These are phyloP conservation scores for Begonia loranthoides DNA, from an alignment of 306 rosid genomes.

Conservation along the genomic window DNA sequence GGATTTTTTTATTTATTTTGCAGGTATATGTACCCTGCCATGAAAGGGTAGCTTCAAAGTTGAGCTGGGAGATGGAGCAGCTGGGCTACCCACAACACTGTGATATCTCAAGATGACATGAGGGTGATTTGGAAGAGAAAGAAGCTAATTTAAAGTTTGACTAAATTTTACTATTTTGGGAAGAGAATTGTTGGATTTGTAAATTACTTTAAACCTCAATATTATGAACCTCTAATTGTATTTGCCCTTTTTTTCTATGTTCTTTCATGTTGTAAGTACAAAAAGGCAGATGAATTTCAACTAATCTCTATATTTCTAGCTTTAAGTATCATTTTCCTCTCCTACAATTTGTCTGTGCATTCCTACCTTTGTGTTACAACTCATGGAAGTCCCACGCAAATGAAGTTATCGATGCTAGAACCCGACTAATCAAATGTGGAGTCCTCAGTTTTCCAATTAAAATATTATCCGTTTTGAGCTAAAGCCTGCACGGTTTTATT, in stretches of 20 bases:
- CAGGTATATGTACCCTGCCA: constrained; percentile 92
- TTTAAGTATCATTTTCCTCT: too few species aligned
- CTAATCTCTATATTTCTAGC: not conserved
- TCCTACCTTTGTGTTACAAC: too few species aligned
- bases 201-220: constrained; percentile 43
- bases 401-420: too few species aligned
- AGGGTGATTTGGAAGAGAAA: constrained; percentile 22
- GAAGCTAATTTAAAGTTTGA: constrained; percentile 23
- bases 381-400: too few species aligned
- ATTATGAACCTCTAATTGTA: constrained; percentile 28
- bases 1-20: not conserved
- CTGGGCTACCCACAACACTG: constrained; percentile 50
- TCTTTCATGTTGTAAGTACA: too few species aligned
- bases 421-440: too few species aligned
- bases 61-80: constrained; percentile 79
- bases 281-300: constrained; percentile 5
- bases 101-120: constrained; percentile 54
- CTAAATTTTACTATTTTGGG: constrained; percentile 17
- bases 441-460: too few species aligned
- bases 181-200: constrained; percentile 23
- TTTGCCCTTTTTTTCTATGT: too few species aligned
- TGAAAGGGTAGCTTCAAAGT: constrained; percentile 84
- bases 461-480: too few species aligned
- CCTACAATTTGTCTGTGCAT: too few species aligned
- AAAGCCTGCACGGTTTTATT: too few species aligned